Evolutionary conservation across 169 alveolate genomes (phyloP).

Genomic region (Plasmodium gonderi): DNA sequence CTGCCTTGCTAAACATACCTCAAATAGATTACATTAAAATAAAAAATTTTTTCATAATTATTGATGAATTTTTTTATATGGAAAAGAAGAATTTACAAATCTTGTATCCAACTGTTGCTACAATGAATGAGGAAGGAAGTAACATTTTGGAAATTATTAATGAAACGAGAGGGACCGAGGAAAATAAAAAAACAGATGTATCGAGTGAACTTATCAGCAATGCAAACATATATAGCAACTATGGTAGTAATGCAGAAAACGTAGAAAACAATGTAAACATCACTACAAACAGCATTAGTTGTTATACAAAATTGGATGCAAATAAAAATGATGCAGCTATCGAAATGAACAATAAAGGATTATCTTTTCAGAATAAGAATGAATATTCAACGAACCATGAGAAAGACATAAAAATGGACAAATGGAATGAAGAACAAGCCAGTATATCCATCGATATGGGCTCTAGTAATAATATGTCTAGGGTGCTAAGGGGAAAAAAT

Average conservation of each 20-base stretch:
- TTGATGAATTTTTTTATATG: constrained; percentile 55
- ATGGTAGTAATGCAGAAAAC: background rate
- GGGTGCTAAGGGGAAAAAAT: background rate
- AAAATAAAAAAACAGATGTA: background rate
- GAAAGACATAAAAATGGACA: constrained; percentile 1
- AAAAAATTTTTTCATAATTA: constrained; percentile 30
- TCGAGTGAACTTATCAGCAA: background rate
- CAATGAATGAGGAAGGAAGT: background rate
- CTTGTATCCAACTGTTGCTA: background rate
- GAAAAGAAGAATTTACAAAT: constrained; percentile 33
- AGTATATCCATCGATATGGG: background rate
- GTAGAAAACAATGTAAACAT: background rate
- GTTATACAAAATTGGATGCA: background rate
- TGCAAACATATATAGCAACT: background rate
- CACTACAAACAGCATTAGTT: background rate
- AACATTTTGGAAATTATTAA: background rate
- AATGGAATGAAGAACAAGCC: constrained; percentile 13
- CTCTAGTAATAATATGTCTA: background rate
- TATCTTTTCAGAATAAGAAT: background rate
- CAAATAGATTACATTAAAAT: constrained; percentile 48
- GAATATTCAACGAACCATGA: background rate
- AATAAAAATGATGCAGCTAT: background rate
- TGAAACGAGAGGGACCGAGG: background rate
- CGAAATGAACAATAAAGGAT: background rate
- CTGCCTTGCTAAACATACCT: constrained; percentile 45